Base-by-base conservation (phyloP, 139 green algal species). In the Micractinium sp. region DNA sequence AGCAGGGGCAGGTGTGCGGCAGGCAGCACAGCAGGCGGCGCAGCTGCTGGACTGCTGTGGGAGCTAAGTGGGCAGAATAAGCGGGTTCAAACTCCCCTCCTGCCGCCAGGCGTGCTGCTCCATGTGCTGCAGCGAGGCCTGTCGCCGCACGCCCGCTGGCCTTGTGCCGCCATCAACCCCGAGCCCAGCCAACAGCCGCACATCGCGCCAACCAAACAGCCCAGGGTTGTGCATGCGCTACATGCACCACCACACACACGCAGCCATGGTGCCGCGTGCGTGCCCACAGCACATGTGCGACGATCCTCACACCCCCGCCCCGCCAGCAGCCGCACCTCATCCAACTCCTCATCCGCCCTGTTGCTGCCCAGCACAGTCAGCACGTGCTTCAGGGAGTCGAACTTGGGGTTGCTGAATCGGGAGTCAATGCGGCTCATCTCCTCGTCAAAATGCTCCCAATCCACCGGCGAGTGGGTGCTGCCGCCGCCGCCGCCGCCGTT, bases 321-420 rank as follows among this genome's bases (percentile, higher is more conserved):
- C 3, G 35, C 35, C 23, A 27, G 35, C 36, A 1, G 2, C 36
- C 2, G 3, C 80, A 96, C 94, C 92, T 97, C 93, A 4, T 91
- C 89, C 2, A 96, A 88, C 22, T 92, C 84, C 18, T 85, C 79
- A 74, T 96, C 94, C 15, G 95, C 93, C 60, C 94, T 91, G 19
- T 89, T 90, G 39, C 91, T 91, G 80, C 92, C 94, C 33, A 98
- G 93, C 15, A 97, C 94, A n/a, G 93, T 93, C 25, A 97, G 89
- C n/a, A 96, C 96, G 87, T 97, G 94, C 41, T 91, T 92, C n/a
- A 98, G 87, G 12, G 94, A 94, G 79, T 98, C 94, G 66, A 97
- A 97, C 2, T 93, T 90, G 3, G 91, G 89, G 39, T 97, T 93
- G 41, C 91, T 92, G 80, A 95, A 96, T 38, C 41, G 22, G 12